Evolutionary conservation across 805 yeast genomes (phyloP).

Genomic region (Cyberlindnera xylosilytica): DNA sequence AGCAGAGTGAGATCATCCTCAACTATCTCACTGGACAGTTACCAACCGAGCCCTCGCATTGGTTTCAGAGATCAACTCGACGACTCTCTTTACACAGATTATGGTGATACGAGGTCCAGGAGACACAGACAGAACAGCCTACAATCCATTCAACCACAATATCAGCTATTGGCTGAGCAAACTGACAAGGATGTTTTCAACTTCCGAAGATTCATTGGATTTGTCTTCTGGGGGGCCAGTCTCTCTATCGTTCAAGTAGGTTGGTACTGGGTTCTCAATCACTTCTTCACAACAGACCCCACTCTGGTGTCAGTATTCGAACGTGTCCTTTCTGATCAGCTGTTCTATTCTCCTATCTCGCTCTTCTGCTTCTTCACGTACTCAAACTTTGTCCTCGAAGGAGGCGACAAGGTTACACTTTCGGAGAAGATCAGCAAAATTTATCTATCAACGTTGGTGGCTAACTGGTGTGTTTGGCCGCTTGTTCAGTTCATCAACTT

Average conservation of each 20-base stretch:
- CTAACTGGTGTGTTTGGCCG: constrained; percentile 78
- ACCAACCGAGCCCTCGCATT: constrained; percentile 5
- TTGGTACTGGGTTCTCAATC: constrained; percentile 84
- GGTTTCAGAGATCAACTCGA: constrained; percentile 16
- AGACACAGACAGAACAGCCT: constrained; percentile 31
- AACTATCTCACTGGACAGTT: constrained; percentile 18
- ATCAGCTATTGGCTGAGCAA: constrained; percentile 30
- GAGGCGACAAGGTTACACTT: constrained; percentile 63
- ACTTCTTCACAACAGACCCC: constrained; percentile 75
- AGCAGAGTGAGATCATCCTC: constrained; percentile 4
- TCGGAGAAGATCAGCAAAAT: constrained; percentile 59
- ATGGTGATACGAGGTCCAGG: constrained; percentile 28
- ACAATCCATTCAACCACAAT: constrained; percentile 18
- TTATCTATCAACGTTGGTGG: constrained; percentile 64
- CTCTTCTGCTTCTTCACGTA: constrained; percentile 78
- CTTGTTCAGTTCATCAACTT: constrained; percentile 77
- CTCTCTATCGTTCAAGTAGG: constrained; percentile 81
- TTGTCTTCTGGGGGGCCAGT: constrained; percentile 82
- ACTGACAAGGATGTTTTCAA: constrained; percentile 42
- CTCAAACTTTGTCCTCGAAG: constrained; percentile 77
- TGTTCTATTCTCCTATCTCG: constrained; percentile 85
- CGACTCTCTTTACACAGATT: constrained; percentile 28
- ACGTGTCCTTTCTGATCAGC: constrained; percentile 85
- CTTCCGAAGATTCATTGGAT: constrained; percentile 70
- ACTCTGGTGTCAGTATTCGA: constrained; percentile 81